phyloP scores from a whole-genome alignment of 2,329 filamentous ascomycete species.

The Aspergillus pseudoglaucus region DNA sequence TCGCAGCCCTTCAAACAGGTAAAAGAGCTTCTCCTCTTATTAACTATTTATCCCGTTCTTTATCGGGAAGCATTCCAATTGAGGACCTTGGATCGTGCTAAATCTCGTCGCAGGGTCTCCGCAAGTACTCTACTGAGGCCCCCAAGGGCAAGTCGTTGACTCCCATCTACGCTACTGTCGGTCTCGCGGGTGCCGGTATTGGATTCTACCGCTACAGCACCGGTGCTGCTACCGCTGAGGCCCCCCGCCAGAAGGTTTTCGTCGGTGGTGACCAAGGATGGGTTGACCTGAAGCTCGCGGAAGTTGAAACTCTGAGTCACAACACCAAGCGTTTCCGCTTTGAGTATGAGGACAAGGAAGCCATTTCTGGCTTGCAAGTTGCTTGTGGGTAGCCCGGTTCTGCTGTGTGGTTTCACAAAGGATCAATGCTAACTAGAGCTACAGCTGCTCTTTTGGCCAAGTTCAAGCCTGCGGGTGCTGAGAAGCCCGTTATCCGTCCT shows the following conservation, averaged over 20 bases:
- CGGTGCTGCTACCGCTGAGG: constrained; percentile 23
- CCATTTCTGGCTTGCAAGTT: constrained; percentile 73
- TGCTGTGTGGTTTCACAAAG: neutral
- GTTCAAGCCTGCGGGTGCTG: constrained; percentile 73
- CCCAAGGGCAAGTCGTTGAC: constrained; percentile 51
- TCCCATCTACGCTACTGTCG: constrained; percentile 47
- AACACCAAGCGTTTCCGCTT: constrained; percentile 94
- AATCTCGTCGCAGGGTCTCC: constrained; percentile 49
- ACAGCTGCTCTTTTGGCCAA: constrained; percentile 79
- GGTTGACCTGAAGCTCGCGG: constrained; percentile 70
- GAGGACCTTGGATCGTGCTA: neutral
- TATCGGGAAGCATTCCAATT: neutral
- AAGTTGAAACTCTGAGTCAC: constrained; percentile 75
- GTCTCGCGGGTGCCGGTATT: constrained; percentile 42
- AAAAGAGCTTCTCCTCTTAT: constrained; percentile 23
- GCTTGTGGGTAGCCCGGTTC: constrained; percentile 53
- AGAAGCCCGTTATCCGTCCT: constrained; percentile 82
- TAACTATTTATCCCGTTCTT: neutral
- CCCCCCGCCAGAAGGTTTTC: constrained; percentile 50
- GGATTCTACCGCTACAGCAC: constrained; percentile 50
- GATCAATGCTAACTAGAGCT: constrained; percentile 3
- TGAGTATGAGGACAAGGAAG: constrained; percentile 73
- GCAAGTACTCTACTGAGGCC: constrained; percentile 64
- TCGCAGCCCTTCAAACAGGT: constrained; percentile 62
- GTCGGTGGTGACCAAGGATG: constrained; percentile 87